Percentiles rank a stretch among this genome's conserved stretches.
Evolutionary conservation across 1,284 basidiomycete species (phyloP).

Genomic region (Naganishia cerealis): DNA sequence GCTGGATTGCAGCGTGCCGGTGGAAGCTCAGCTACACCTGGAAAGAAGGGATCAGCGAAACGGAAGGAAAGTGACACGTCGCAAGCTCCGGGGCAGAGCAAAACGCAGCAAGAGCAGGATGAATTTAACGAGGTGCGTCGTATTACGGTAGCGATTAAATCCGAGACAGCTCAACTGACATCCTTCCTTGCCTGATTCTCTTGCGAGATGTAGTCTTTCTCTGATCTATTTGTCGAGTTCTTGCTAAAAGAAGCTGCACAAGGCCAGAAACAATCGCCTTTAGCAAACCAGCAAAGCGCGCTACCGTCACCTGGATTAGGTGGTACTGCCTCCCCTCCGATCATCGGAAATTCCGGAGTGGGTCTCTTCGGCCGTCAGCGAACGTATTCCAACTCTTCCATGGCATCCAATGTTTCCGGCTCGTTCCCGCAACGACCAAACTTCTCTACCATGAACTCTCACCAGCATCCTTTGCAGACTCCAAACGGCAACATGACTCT

Average conservation of each 20-base stretch:
- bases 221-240: slow-evolving; percentile 91
- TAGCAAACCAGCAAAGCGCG: neutral
- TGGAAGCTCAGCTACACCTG: slow-evolving; percentile 32
- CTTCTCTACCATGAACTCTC: slow-evolving; percentile 17
- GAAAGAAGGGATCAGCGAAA: slow-evolving; percentile 33
- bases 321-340: slow-evolving; percentile 1
- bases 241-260: slow-evolving; percentile 79
- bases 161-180: slow-evolving; percentile 8
- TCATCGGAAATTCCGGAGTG: neutral
- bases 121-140: slow-evolving; percentile 53
- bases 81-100: slow-evolving; percentile 59
- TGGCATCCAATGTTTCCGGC: slow-evolving; percentile 15
- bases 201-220: slow-evolving; percentile 70
- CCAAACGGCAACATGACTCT: slow-evolving; percentile 29
- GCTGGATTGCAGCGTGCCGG: slow-evolving; percentile 76
- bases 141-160: neutral
- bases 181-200: neutral
- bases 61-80: slow-evolving; percentile 75
- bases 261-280: slow-evolving; percentile 39
- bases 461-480: slow-evolving; percentile 28
- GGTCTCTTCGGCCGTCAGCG: slow-evolving; percentile 12
- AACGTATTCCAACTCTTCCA: slow-evolving; percentile 7
- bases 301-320: slow-evolving; percentile 6
- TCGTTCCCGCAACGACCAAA: slow-evolving; percentile 1
- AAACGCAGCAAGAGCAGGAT: slow-evolving; percentile 50